A percentile compares a stretch with the other conserved stretches of the same genome.
Conservation (phyloP, 2,329 filamentous ascomycete genomes). For the Daldinia sp. region DNA sequence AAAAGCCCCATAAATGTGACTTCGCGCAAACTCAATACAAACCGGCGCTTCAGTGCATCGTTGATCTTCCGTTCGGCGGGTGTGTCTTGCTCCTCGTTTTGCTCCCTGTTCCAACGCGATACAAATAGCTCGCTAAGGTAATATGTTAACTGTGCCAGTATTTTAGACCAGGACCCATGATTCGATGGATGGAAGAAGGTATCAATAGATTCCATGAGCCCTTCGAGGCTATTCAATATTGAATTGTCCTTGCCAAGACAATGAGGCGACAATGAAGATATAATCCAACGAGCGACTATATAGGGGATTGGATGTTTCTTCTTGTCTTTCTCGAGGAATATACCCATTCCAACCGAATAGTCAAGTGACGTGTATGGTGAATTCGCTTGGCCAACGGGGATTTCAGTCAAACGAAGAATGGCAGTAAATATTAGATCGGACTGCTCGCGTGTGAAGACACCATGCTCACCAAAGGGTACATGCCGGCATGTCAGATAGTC, state of each 20-base stretch:
- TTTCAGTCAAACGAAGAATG: slow-evolving; percentile 88
- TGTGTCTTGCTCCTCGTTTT: slow-evolving; percentile 89
- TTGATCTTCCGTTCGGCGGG: slow-evolving; percentile 84
- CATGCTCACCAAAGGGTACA: slow-evolving; percentile 84
- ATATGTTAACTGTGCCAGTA: slow-evolving; percentile 89
- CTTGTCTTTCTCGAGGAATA: slow-evolving; percentile 90
- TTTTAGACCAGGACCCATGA: slow-evolving; percentile 89
- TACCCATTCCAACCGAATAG: slow-evolving; percentile 81
- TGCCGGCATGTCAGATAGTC: slow-evolving; percentile 82
- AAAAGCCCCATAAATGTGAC: slow-evolving; percentile 99
- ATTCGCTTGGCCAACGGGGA: slow-evolving; percentile 94
- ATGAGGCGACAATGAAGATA: slow-evolving; percentile 89
- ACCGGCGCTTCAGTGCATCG: slow-evolving; percentile 84
- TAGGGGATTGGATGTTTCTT: slow-evolving; percentile 94
- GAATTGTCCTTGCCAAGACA: slow-evolving; percentile 83
- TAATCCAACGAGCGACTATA: slow-evolving; percentile 91
- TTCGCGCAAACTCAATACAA: slow-evolving; percentile 88
- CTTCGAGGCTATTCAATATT: slow-evolving; percentile 86
- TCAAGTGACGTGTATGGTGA: slow-evolving; percentile 92
- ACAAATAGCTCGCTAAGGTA: slow-evolving; percentile 97
- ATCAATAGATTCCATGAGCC: slow-evolving; percentile 92
- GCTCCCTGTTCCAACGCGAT: slow-evolving; percentile 96
- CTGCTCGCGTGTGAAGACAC: slow-evolving; percentile 92
- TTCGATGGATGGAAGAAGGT: slow-evolving; percentile 99
- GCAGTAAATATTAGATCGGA: slow-evolving; percentile 94